A percentile compares a stretch with the other conserved stretches of the same genome.
These are phyloP conservation scores for Quaeritorhiza haematococci DNA, from an alignment of 371 early-diverging fungal species.

Conservation along the genomic window DNA sequence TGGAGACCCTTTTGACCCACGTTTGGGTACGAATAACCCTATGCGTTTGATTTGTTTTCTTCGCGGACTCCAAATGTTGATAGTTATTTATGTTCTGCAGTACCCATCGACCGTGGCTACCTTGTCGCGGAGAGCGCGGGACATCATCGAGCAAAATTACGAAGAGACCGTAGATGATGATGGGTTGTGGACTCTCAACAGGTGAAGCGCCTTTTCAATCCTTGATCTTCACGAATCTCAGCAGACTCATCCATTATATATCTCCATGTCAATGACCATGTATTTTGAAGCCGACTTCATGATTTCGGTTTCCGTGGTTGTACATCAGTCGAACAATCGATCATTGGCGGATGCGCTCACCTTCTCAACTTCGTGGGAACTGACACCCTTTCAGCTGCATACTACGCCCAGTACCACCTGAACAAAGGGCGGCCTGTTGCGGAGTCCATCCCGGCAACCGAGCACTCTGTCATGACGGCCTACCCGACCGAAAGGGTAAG, in stretches of 20 bases:
- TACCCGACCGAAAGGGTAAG: constrained; percentile 52
- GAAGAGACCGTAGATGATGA: constrained; percentile 56
- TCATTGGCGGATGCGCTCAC: constrained; percentile 68
- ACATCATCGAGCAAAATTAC: constrained; percentile 53
- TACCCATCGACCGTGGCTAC: constrained; percentile 83
- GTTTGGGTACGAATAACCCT: constrained; percentile 60
- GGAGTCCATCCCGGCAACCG: constrained; percentile 77
- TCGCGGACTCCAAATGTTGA: neutral
- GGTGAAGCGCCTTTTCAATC: no score
- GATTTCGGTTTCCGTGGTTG: constrained; percentile 88
- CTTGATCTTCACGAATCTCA: neutral
- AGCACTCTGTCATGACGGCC: constrained; percentile 84
- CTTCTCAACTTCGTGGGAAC: constrained; percentile 72
- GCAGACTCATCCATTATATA: neutral
- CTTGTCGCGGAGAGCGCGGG: constrained; percentile 58
- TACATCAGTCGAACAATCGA: constrained; percentile 76
- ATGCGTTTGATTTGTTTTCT: neutral
- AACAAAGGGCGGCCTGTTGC: constrained; percentile 68
- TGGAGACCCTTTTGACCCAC: constrained; percentile 77
- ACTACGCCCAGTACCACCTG: constrained; percentile 65
- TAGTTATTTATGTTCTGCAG: constrained; percentile 34
- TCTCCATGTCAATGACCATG: neutral
- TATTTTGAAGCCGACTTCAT: constrained; percentile 61
- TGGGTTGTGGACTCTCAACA: constrained; percentile 37
- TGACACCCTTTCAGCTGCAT: constrained; percentile 73